A percentile compares a stretch with the other conserved stretches of the same genome.
These are phyloP conservation scores for Torulaspora maleeae DNA, from an alignment of 805 yeast species.

Conservation along the genomic window DNA sequence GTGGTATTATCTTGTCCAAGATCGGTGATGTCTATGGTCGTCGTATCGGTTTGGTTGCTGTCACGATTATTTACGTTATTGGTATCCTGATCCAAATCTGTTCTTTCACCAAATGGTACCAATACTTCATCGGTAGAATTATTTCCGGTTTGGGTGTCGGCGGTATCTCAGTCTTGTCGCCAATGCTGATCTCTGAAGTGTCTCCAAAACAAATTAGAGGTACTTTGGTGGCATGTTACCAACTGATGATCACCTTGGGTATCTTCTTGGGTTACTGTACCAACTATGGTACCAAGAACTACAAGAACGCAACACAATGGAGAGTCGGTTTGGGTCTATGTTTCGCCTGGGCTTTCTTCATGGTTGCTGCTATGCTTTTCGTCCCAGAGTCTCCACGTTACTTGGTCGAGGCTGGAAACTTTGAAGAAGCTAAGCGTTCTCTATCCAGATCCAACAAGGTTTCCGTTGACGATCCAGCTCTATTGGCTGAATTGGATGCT, in stretches of 20 bases:
- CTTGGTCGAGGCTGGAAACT: conserved; percentile 48
- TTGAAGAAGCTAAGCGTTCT: conserved; percentile 60
- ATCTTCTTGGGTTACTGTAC: conserved; percentile 74
- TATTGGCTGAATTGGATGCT: conserved; percentile 52
- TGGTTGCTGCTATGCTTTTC: conserved; percentile 39
- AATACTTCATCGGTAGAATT: conserved; percentile 62
- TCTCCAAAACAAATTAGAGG: conserved; percentile 71
- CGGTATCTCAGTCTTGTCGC: conserved; percentile 68
- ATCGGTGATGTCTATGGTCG: conserved; percentile 63
- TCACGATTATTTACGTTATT: conserved; percentile 59
- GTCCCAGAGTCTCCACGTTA: conserved; percentile 76
- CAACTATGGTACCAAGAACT: conserved; percentile 57
- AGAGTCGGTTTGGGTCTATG: conserved; percentile 63
- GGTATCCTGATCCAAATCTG: conserved; percentile 67
- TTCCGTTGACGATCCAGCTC: conserved; percentile 49
- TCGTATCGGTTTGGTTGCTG: conserved; percentile 55
- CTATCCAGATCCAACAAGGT: conserved; percentile 56
- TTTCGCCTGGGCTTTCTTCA: conserved; percentile 43
- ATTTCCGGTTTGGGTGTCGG: conserved; percentile 77
- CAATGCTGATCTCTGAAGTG: conserved; percentile 66
- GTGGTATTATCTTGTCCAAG: conserved; percentile 55
- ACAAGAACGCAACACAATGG: conserved; percentile 69
- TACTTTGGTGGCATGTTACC: conserved; percentile 63
- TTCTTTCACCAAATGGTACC: conserved; percentile 55
- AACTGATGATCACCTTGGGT: conserved; percentile 65